Evolutionary conservation across 768 basidiomycete genomes (phyloP), one percentile per base, ranked within the genome.

Genomic region (Boletus rufocinnamomeus): DNA sequence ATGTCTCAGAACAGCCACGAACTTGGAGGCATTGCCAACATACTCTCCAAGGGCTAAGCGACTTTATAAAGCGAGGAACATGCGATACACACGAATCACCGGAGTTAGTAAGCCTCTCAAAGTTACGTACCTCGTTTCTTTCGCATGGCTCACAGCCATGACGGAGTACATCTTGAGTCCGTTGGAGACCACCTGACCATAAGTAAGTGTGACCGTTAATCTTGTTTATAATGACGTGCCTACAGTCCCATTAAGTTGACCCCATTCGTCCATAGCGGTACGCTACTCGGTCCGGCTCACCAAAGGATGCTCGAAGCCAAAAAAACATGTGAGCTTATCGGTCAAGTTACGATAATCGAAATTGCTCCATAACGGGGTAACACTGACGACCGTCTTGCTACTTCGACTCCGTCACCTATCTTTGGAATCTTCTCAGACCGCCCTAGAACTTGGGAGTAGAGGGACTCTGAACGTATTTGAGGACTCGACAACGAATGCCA

Each of bases 61-160:
- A 51, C 58, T 64, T 62, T 70, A 71, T 70, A 71, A 57, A 55
- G 60, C 11, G 50, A n/a, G 54, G 57, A 54, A 64, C 69, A 63
- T 25, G 69, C 59, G 59, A 62, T 9, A 43, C 45, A 60, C 67
- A 61, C 60, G 69, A 51, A 56, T 27, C 38, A 14, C 34, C 56
- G 37, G 9, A 48, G 49, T 58, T 52, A 59, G 62, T 58, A 50
- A 67, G 38, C 41, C 10, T 16, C 13, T 10, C 27, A 44, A 23
- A 25, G 64, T 67, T 58, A 67, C 65, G 59, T 65, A 69, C 67
- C 67, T 37, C 54, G 32, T 58, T 46, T 57, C 34, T 47, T 48
- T 57, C 17, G 59, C 56, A 44, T 58, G 52, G 56, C 1, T 16
- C 58, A 57, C 58, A 53, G 64, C 57, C 57, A 45, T 41, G 7